phyloP scores from a whole-genome alignment of 2,329 filamentous ascomycete genomes.

The Apiospora arundinis region DNA sequence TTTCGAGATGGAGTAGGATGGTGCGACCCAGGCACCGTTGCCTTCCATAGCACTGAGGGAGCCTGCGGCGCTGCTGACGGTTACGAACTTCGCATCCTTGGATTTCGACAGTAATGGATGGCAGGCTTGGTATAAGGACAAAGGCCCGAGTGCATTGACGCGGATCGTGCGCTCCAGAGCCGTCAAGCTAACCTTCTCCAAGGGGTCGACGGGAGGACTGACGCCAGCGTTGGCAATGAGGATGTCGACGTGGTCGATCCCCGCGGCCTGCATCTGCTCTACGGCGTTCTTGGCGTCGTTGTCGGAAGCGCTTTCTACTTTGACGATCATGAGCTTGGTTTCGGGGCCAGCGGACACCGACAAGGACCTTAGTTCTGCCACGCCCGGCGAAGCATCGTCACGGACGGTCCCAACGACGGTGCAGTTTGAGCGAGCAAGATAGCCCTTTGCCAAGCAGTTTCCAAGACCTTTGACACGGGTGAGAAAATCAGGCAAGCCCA shows the following conservation, averaged over 20 bases:
- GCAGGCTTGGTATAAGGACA: slow-evolving; percentile 27
- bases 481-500: too few relatives aligned
- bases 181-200: slow-evolving; percentile 26
- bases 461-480: too few relatives aligned
- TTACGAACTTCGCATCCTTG: slow-evolving; percentile 24
- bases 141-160: slow-evolving; percentile 26
- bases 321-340: too few relatives aligned
- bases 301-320: too few relatives aligned
- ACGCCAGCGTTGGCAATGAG: slow-evolving; percentile 17
- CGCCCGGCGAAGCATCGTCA: too few relatives aligned
- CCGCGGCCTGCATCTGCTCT: not conserved
- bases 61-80: slow-evolving; percentile 26
- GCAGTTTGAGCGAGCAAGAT: too few relatives aligned
- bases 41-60: slow-evolving; percentile 24
- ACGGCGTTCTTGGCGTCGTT: not conserved
- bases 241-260: not conserved
- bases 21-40: slow-evolving; percentile 24
- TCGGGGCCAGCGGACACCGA: too few relatives aligned
- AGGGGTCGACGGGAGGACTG: slow-evolving; percentile 24
- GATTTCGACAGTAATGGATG: slow-evolving; percentile 25
- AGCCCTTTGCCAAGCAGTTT: too few relatives aligned
- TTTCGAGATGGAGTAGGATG: slow-evolving; percentile 25
- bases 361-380: too few relatives aligned
- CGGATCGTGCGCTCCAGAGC: slow-evolving; percentile 23
- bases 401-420: too few relatives aligned